Base-by-base conservation (phyloP, 2,329 filamentous ascomycete genomes). In the Cladosporium sp. region DNA sequence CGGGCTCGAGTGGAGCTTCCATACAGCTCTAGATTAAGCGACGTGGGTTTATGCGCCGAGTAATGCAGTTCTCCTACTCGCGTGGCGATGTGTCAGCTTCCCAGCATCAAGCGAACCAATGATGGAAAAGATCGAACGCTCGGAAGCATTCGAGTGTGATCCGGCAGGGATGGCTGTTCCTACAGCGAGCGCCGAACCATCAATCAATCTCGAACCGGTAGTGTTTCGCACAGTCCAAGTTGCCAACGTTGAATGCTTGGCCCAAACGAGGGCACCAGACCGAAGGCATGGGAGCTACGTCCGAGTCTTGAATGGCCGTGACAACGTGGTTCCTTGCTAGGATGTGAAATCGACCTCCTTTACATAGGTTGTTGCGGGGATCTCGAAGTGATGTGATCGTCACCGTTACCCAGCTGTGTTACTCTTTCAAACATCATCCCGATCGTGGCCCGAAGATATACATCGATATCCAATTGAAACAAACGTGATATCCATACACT, bases 191-290 rank as follows among this genome's bases (percentile, higher is more conserved):
- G 30, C 25, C 30, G 30, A 40, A 40, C 38, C 6, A 34, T 25
- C 14, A 38, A 37, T 51, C 30, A 38, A 51, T 51, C 36, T 39
- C 49, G 49, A 39, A 51, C 49, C 49, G 20, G 49, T 51, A 51
- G 49, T 22, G 30, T 14, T 39, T 39, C 20, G 36, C 49, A 51
- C 47, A 37, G 47, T 50, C 30, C 47, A 34, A 28, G 9, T 50
- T 30, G 47, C 28, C 28, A 30, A 30, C 25, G 43, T 47, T 47
- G 22, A 47, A 51, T 14, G 34, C 49, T 51, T 51, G 49, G 49
- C 49, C 36, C 49, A 37, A 51, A 51, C 49, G 20, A 51, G 49
- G 49, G 49, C 34, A 39, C 25, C 25, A 25, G 6, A 30, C 2
- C 22, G 28, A 28, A 20, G 14, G 15, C 28, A 11, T 14, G 28